Conservation (phyloP, 164 flowering plant genomes). For the Vitis rupestris region DNA sequence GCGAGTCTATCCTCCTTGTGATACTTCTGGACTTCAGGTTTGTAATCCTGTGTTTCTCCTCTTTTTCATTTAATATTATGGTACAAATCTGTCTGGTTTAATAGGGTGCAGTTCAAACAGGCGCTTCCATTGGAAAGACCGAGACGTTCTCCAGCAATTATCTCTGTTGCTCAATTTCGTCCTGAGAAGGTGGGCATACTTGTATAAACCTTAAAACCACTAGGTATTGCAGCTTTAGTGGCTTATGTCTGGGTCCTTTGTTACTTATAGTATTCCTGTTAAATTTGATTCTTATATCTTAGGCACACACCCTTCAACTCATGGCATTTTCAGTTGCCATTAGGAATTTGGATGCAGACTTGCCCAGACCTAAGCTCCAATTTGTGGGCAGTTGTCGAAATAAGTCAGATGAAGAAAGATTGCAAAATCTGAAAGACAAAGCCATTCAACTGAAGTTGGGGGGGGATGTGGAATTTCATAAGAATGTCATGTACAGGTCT, state of each 20-base stretch:
- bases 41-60: conserved; percentile 1
- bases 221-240: conserved; percentile 24
- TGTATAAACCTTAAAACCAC: conserved; percentile 17
- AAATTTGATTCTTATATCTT: conserved; percentile 17
- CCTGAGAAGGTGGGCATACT: conserved; percentile 86
- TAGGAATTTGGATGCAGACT: conserved; percentile 38
- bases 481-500: conserved; percentile 81
- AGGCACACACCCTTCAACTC: conserved; percentile 92
- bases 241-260: conserved; percentile 19
- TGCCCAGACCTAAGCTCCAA: conserved; percentile 84
- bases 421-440: conserved; percentile 68
- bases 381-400: conserved; percentile 96
- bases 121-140: conserved; percentile 77
- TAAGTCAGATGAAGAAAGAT: conserved; percentile 70
- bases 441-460: conserved; percentile 61
- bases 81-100: not conserved
- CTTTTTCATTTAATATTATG: not conserved
- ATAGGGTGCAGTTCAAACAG: conserved; percentile 37
- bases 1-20: conserved; percentile 95
- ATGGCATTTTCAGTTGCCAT: conserved; percentile 84
- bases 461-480: conserved; percentile 73
- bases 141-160: conserved; percentile 36
- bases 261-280: conserved; percentile 1
- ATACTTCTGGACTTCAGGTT: conserved; percentile 94
- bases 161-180: conserved; percentile 97